A percentile compares a stretch with the other conserved stretches of the same genome.
Evolutionary conservation across 768 basidiomycete species (phyloP).

Genomic region (Hydnomerulius pinastri): DNA sequence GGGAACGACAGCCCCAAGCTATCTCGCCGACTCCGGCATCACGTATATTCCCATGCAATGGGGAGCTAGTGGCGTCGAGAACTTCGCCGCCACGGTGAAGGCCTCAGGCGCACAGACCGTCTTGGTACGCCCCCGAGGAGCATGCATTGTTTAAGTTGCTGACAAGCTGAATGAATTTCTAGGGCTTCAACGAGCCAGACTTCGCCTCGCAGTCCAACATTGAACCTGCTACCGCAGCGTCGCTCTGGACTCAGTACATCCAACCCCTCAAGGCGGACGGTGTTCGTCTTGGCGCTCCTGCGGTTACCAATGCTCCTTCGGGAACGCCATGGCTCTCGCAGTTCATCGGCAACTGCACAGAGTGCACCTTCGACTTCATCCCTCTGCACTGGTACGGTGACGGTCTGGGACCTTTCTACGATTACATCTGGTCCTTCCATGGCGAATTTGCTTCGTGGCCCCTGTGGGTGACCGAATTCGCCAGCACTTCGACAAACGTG

Average conservation of each 20-base stretch:
- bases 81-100: conserved; percentile 39
- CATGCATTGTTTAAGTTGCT: conserved; percentile 24
- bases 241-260: conserved; percentile 39
- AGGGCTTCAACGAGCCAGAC: conserved; percentile 43
- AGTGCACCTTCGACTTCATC: conserved; percentile 52
- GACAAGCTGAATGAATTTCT: neutral
- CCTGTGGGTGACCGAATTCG: conserved; percentile 41
- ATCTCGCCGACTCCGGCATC: conserved; percentile 41
- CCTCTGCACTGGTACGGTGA: conserved; percentile 48
- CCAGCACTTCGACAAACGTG: conserved; percentile 15
- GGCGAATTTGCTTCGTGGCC: conserved; percentile 32
- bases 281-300: conserved; percentile 37
- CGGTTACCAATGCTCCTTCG: conserved; percentile 33
- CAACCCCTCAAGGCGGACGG: conserved; percentile 34
- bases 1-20: conserved; percentile 41
- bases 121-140: conserved; percentile 1
- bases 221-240: conserved; percentile 42
- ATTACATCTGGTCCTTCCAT: conserved; percentile 37
- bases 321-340: conserved; percentile 36
- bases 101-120: conserved; percentile 15
- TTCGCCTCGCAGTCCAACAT: conserved; percentile 46
- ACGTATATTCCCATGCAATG: conserved; percentile 57
- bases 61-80: conserved; percentile 43
- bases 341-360: conserved; percentile 37
- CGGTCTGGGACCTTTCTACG: conserved; percentile 35